Evolutionary conservation across 495 filamentous ascomycete genomes (phyloP).

Genomic region (Daldinia grandis): DNA sequence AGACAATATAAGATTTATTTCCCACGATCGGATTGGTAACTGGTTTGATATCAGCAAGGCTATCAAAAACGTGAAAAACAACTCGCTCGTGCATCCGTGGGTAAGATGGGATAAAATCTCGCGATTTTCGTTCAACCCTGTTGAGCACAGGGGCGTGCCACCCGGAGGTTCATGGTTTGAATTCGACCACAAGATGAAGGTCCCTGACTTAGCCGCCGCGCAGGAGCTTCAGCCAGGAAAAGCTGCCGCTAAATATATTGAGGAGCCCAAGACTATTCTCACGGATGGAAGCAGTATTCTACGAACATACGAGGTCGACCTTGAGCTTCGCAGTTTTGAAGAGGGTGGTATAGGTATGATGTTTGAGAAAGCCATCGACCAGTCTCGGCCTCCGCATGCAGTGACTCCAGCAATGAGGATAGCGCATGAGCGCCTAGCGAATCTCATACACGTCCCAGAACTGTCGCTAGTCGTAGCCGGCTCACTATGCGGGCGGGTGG

Average conservation of each 20-base stretch:
- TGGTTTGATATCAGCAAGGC: constrained; percentile 38
- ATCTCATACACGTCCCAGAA: constrained; percentile 79
- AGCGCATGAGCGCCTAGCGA: constrained; percentile 74
- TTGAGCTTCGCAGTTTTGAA: constrained; percentile 64
- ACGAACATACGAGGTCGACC: constrained; percentile 65
- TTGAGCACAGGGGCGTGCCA: constrained; percentile 9
- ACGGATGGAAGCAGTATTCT: constrained; percentile 54
- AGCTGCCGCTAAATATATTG: no score
- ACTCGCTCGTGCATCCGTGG: constrained; percentile 39
- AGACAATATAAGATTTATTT: constrained; percentile 25
- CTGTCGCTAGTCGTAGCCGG: constrained; percentile 78
- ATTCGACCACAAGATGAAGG: neutral
- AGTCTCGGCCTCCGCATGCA: constrained; percentile 56
- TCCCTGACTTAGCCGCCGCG: neutral
- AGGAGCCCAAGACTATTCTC: constrained; percentile 8
- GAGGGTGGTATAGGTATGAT: constrained; percentile 50
- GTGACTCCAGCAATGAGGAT: constrained; percentile 46
- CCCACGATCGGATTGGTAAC: constrained; percentile 11
- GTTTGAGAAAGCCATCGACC: constrained; percentile 57
- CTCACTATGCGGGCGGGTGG: constrained; percentile 77
- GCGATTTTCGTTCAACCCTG: constrained; percentile 26
- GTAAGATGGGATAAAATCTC: constrained; percentile 22
- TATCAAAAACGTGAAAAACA: constrained; percentile 36
- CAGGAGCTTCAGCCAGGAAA: neutral
- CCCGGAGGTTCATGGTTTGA: constrained; percentile 15